Evolutionary conservation across 768 basidiomycete genomes (phyloP), one percentile per base, ranked within the genome.

Genomic region (Kwoniella pini): DNA sequence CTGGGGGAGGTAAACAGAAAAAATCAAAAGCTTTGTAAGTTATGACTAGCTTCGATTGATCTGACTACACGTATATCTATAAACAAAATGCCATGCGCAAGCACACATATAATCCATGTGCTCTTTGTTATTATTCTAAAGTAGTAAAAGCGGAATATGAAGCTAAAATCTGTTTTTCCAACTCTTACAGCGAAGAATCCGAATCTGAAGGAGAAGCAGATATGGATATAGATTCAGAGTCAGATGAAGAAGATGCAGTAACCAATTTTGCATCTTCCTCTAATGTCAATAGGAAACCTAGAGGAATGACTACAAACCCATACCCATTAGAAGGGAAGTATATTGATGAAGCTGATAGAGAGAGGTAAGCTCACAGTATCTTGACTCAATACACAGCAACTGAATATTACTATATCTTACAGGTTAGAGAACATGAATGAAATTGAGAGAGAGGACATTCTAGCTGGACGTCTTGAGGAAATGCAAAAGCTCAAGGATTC

Each of bases 261-360:
- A 53, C 49, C 58, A 33, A 36, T 26, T 31, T 43, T 33, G 44
- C 50, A 4, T 53, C 58, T n/a, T 42, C 42, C 7, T 60, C 58
- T 10, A 27, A 51, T 22, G 30, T 21, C 24, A 49, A 54, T 15
- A 17, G 21, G 13, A 11, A 22, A 21, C n/a, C 17, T 3, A 57
- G 44, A 28, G 55, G 33, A n/a, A 22, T 49, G 10, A 85, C 84
- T 56, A 82, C 82, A 4, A 87, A 90, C 66, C 87, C 86, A 3
- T 98, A 91, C 75, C 94, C 92, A 0, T 80, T 96, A 12, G 95
- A 98, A 70, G 92, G 91, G 50, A 90, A 91, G 78, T 98, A 90
- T 74, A 84, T 84, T 60, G 87, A 96, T 71, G 91, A 91, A 69
- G 83, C 81, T 12, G 95, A 97, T 78, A 84, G 88, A 70, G 83